phyloP scores from a whole-genome alignment of 441 rosid genomes.

The Macaranga tanarius region DNA sequence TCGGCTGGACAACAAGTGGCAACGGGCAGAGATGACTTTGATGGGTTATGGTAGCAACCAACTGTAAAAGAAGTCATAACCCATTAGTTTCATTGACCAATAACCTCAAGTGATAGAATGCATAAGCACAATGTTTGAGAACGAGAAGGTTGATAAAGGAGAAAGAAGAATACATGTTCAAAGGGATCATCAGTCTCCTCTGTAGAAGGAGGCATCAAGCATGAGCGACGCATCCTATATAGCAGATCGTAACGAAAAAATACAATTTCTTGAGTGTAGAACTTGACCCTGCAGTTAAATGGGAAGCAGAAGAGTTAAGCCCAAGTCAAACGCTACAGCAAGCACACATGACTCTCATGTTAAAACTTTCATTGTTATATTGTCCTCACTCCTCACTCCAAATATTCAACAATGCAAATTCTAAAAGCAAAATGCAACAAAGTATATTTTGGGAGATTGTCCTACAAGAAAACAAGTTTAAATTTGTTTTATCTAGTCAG shows the following conservation, averaged over 20 bases:
- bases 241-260: conserved; percentile 86
- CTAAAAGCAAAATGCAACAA: not conserved
- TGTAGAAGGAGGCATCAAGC: conserved; percentile 78
- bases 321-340: not conserved
- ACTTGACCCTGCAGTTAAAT: conserved; percentile 65
- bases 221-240: conserved; percentile 90
- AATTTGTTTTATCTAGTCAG: conserved; percentile 2
- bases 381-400: not conserved
- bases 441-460: not conserved
- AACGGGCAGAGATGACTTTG: conserved; percentile 97
- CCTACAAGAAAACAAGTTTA: conserved; percentile 8
- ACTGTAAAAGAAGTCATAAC: conserved; percentile 48
- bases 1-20: conserved; percentile 85
- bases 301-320: not conserved
- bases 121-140: not conserved
- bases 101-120: conserved; percentile 8
- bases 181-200: conserved; percentile 88
- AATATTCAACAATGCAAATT: not conserved
- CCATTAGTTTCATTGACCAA: conserved; percentile 16
- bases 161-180: conserved; percentile 58
- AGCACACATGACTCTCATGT: conserved; percentile 5
- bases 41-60: conserved; percentile 87
- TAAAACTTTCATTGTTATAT: not conserved
- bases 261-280: conserved; percentile 87
- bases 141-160: conserved; percentile 6